Evolutionary conservation across 2,329 filamentous ascomycete genomes (phyloP), one percentile per base, ranked within the genome.

Genomic region (Epichloe gansuensis): DNA sequence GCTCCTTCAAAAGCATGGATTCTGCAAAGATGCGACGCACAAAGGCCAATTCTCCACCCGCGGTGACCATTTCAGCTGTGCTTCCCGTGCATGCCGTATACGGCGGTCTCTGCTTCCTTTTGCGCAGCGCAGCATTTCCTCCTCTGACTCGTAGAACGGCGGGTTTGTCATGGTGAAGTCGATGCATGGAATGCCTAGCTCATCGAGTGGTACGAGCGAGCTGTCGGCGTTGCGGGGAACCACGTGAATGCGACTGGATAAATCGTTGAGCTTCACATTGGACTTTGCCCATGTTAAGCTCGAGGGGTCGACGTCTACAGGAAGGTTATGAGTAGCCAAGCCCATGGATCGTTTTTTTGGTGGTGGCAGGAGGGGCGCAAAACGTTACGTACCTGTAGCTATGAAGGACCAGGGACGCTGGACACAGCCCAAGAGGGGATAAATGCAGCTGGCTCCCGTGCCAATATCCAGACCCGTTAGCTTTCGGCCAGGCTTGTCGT

Each of bases 81-180:
- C 86, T 79, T 6, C 91, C 93, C 0, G 91, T 95, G 63, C 82
- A 81, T 48, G 85, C 82, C 0, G 86, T 85, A 52, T 80, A 80
- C 0, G 91, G 86, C 0, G 82, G 82, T 0, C 76, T 75, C 3
- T 75, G 69, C 66, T 96, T 95, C 39, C 75, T 15, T 73, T 66
- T 0, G 87, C 85, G 1, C 84, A 85, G 4, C 72, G 69, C 3
- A 76, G 59, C 67, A 96, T 79, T 49, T 94, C 89, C 5, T 75
- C 68, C 3, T 77, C 70, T 0, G 87, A 90, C n/a, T 75, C 68
- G 71, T 96, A 97, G 70, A 98, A 98, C 0, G 93, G 93, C 0
- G 93, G 93, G 59, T 98, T 98, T 57, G 86, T 91, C 82, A 97
- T 94, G 54, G 81, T 82, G 65, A 97, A 96, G 63, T 91, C 84